Conservation (phyloP, 306 rosid genomes). For the Arachis hypogaea region DNA sequence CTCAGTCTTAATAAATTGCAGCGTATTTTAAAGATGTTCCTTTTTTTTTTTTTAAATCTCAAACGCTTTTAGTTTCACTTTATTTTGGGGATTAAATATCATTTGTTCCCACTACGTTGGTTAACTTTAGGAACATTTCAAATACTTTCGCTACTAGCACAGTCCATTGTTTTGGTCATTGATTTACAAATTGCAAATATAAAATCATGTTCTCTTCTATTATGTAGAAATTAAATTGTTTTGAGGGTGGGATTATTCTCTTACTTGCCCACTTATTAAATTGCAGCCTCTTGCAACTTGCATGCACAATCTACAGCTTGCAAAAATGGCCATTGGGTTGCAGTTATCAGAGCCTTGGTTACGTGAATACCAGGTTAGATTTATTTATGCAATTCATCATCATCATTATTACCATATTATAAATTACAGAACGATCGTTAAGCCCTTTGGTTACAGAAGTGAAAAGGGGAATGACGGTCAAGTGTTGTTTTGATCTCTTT, state of each 20-base stretch:
- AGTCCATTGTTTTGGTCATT: background rate
- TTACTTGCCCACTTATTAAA: constrained; percentile 29
- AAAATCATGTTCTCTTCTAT: background rate
- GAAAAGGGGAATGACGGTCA: background rate
- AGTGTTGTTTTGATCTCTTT: background rate
- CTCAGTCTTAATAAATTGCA: constrained; percentile 6
- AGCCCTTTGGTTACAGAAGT: background rate
- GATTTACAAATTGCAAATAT: background rate
- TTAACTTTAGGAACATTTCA: constrained; percentile 23
- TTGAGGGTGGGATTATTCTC: background rate
- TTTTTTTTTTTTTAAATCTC: background rate
- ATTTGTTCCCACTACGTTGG: constrained; percentile 17
- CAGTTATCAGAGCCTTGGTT: constrained; percentile 98
- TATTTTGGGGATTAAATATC: background rate
- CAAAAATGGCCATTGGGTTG: constrained; percentile 87
- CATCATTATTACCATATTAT: background rate
- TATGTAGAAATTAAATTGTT: too few species aligned
- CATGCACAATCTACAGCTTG: constrained; percentile 87
- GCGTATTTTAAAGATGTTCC: background rate
- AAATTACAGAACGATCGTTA: constrained; percentile 3
- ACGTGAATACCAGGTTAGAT: constrained; percentile 95
- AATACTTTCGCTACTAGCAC: background rate
- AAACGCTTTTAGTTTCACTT: background rate
- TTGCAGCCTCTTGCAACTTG: constrained; percentile 89
- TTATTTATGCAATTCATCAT: constrained; percentile 15